Evolutionary conservation across 306 rosid species (phyloP).

Genomic region (Castanea crenata): DNA sequence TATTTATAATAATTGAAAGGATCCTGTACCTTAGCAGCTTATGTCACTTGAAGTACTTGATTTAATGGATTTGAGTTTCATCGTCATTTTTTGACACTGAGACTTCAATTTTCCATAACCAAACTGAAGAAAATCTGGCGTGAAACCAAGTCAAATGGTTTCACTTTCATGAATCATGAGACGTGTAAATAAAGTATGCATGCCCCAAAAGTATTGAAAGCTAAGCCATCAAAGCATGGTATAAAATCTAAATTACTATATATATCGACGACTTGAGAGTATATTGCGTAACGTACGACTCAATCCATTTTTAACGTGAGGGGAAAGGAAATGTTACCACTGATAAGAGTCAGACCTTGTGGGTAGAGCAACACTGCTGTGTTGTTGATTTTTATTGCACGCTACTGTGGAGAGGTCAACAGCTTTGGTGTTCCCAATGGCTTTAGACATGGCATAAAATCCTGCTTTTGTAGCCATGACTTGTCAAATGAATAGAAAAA

Average conservation of each 20-base stretch:
- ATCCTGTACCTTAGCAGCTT: not conserved
- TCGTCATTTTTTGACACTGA: not conserved
- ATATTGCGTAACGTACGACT: slow-evolving; percentile 13
- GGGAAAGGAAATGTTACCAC: slow-evolving; percentile 26
- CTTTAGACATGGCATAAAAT: slow-evolving; percentile 7
- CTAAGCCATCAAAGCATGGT: not conserved
- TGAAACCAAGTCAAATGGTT: not conserved
- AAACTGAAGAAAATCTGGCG: not conserved
- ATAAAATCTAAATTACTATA: not conserved
- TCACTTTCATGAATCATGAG: not conserved
- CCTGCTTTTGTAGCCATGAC: slow-evolving; percentile 6
- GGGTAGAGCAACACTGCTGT: not conserved
- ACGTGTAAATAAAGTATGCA: too few relatives aligned
- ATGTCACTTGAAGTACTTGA: not conserved
- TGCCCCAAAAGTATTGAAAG: not conserved
- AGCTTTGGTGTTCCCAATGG: slow-evolving; percentile 9
- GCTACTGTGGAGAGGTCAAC: slow-evolving; percentile 1
- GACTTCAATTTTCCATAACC: not conserved
- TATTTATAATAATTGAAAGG: not conserved
- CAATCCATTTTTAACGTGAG: slow-evolving; percentile 26
- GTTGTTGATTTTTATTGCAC: not conserved
- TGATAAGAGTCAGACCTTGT: slow-evolving; percentile 1
- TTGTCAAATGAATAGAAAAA: slow-evolving; percentile 9
- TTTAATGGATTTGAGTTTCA: too few relatives aligned
- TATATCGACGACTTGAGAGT: not conserved